Evolutionary conservation across 2,329 filamentous ascomycete species (phyloP).

Genomic region (Lasiodiplodia theobromae): DNA sequence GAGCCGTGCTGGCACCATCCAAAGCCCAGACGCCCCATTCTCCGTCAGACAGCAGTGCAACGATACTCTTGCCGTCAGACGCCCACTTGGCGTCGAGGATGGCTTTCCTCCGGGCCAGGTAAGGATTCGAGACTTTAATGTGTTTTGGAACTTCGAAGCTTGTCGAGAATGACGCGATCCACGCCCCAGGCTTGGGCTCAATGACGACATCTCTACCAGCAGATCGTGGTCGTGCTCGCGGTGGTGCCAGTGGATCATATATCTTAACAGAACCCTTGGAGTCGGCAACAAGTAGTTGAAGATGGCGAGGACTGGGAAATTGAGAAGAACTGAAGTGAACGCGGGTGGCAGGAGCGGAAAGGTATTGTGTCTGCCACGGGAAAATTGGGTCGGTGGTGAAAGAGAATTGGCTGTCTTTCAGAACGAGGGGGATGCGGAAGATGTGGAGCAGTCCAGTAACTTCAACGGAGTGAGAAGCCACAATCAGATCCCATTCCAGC

Average conservation of each 20-base stretch:
- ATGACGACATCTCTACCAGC: constrained; percentile 32
- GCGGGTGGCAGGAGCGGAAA: constrained; percentile 58
- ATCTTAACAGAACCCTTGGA: constrained; percentile 63
- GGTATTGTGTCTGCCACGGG: constrained; percentile 55
- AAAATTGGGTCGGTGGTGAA: constrained; percentile 47
- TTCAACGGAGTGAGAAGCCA: constrained; percentile 52
- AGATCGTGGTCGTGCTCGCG: constrained; percentile 35
- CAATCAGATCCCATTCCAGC: constrained; percentile 48
- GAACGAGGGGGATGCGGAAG: constrained; percentile 47
- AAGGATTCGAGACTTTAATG: constrained; percentile 36
- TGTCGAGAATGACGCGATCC: constrained; percentile 43
- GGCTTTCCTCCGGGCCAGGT: constrained; percentile 52
- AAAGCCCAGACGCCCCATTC: constrained; percentile 63
- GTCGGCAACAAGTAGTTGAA: constrained; percentile 63
- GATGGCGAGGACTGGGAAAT: constrained; percentile 61
- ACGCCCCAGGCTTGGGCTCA: constrained; percentile 35
- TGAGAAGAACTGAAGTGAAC: constrained; percentile 62
- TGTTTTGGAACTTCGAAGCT: constrained; percentile 43
- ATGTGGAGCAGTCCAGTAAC: constrained; percentile 49
- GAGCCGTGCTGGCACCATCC: constrained; percentile 42
- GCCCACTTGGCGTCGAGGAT: constrained; percentile 59
- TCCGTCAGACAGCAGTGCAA: constrained; percentile 58
- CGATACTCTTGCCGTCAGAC: constrained; percentile 53
- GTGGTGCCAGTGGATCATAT: constrained; percentile 60
- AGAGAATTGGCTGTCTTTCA: constrained; percentile 43